These are phyloP conservation scores for Coniophora puteana DNA, from an alignment of 1,284 basidiomycete genomes.

Conservation along the genomic window DNA sequence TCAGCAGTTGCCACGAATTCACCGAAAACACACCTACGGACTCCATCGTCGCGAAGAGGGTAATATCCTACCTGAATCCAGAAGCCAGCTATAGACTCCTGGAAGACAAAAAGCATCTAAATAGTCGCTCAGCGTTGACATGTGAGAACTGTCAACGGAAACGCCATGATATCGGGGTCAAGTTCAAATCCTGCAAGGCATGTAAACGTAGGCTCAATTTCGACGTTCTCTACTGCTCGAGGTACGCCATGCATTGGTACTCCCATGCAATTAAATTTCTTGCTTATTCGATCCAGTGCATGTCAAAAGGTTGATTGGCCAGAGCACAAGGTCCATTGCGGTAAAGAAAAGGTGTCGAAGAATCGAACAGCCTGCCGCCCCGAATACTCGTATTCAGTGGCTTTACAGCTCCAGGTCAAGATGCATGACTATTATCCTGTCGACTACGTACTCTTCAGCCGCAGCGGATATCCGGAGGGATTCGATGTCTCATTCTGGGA, in stretches of 20 bases:
- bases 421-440: no score
- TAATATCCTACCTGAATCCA: no score
- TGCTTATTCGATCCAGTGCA: not conserved
- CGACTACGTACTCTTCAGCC: no score
- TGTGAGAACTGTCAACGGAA: conserved; percentile 9
- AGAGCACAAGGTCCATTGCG: not conserved
- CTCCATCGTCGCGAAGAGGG: no score
- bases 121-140: conserved; percentile 7
- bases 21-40: no score
- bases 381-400: no score
- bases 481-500: no score
- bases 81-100: not conserved
- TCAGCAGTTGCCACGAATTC: no score
- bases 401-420: no score
- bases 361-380: no score
- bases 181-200: conserved; percentile 10
- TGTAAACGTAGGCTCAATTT: conserved; percentile 8
- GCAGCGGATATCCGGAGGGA: no score
- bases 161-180: conserved; percentile 2
- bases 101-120: not conserved
- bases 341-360: not conserved
- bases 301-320: not conserved
- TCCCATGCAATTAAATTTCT: not conserved
- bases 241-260: not conserved
- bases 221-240: conserved; percentile 9